These are phyloP conservation scores for Helenozyma rhizophorensis DNA, from an alignment of 805 yeast genomes.

Conservation along the genomic window DNA sequence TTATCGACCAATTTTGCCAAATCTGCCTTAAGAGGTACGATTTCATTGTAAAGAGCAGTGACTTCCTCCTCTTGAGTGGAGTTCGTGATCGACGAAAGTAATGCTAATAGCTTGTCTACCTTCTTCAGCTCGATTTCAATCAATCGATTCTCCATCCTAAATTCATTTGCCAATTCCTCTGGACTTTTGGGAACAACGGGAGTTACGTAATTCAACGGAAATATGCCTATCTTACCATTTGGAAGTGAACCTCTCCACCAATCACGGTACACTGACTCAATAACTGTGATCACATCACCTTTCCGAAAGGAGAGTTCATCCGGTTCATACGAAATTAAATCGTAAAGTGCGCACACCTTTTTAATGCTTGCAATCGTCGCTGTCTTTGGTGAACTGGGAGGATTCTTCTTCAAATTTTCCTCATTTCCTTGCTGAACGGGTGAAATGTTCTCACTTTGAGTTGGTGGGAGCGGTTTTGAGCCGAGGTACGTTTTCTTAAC, in stretches of 20 bases:
- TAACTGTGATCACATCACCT: conserved; percentile 84
- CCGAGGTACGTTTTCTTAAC: conserved; percentile 23
- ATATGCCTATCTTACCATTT: conserved; percentile 77
- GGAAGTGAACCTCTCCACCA: conserved; percentile 91
- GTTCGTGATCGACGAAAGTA: conserved; percentile 38
- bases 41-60: conserved; percentile 65
- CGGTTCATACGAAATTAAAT: conserved; percentile 69
- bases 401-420: conserved; percentile 5
- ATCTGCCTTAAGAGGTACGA: conserved; percentile 69
- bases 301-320: conserved; percentile 84
- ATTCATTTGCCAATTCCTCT: conserved; percentile 52
- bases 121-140: conserved; percentile 49
- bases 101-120: conserved; percentile 65
- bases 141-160: conserved; percentile 47
- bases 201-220: conserved; percentile 88
- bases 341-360: conserved; percentile 82
- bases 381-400: not conserved
- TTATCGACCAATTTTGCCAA: conserved; percentile 74
- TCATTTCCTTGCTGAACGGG: conserved; percentile 5
- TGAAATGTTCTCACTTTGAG: too few species aligned
- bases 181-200: conserved; percentile 66
- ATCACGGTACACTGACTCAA: conserved; percentile 84
- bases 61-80: conserved; percentile 56
- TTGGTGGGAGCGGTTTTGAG: conserved; percentile 34
- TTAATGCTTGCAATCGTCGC: conserved; percentile 46